phyloP scores from a whole-genome alignment of 108 stramenopile species.

The Cyclotella baltica region DNA sequence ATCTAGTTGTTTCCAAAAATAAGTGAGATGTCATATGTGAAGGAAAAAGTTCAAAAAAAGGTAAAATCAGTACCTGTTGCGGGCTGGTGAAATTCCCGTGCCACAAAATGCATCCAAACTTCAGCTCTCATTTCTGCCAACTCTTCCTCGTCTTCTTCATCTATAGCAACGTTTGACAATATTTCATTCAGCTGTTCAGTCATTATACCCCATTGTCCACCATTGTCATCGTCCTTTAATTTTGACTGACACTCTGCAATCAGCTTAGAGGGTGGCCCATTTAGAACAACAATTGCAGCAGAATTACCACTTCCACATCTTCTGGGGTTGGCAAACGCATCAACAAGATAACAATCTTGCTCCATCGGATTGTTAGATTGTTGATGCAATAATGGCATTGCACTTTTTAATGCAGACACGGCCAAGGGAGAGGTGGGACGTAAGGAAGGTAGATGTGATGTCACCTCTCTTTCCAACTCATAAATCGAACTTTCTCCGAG shows the following conservation, averaged over 20 bases:
- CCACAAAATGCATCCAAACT: slow-evolving; percentile 91
- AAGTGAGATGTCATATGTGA: not conserved
- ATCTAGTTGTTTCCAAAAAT: not conserved
- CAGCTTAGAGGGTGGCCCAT: slow-evolving; percentile 21
- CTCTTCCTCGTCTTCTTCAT: slow-evolving; percentile 45
- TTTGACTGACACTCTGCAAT: slow-evolving; percentile 7
- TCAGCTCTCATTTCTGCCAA: slow-evolving; percentile 24
- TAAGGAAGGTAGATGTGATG: not conserved
- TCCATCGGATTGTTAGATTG: slow-evolving; percentile 18
- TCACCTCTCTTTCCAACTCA: slow-evolving; percentile 67
- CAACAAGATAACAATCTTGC: slow-evolving; percentile 72
- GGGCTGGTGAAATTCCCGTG: slow-evolving; percentile 91
- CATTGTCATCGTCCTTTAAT: slow-evolving; percentile 6
- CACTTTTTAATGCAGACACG: not conserved
- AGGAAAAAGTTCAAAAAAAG: not conserved
- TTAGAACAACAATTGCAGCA: slow-evolving; percentile 92
- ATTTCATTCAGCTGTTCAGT: slow-evolving; percentile 37
- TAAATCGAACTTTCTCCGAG: slow-evolving; percentile 81
- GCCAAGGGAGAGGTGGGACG: slow-evolving; percentile 2
- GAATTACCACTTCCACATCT: slow-evolving; percentile 91
- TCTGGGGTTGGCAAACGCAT: slow-evolving; percentile 80
- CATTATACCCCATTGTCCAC: slow-evolving; percentile 27
- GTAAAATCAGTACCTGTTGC: slow-evolving; percentile 67
- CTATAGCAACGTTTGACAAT: slow-evolving; percentile 15
- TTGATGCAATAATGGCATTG: slow-evolving; percentile 11